Base-by-base conservation (phyloP, 2,329 filamentous ascomycete genomes). In the Aspergillus nomiae region DNA sequence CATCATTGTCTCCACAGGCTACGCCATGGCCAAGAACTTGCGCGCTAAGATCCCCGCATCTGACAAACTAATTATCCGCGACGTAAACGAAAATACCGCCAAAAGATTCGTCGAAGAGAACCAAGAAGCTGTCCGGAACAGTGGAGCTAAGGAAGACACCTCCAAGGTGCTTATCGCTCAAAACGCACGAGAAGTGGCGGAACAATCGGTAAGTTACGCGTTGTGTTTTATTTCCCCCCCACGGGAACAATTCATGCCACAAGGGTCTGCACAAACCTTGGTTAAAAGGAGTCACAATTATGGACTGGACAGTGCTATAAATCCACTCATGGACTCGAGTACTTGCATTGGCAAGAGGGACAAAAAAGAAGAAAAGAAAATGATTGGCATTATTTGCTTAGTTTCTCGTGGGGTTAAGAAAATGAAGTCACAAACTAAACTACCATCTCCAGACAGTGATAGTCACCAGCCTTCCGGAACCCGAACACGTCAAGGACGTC, bases 401-500 rank as follows among this genome's bases (percentile, higher is more conserved):
- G 45, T 26, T 26, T 4, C 21, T 41, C n/a, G 38, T 16, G 38
- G 38, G 8, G 3, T n/a, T n/a, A n/a, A 41, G 38, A 14, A 38
- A 26, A 38, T 12, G n/a, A 38, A 38, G 38, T 45, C 26, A 9
- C 19, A 50, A 63, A 53, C 64, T 68, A 50, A 65, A 24, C 26
- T 46, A 19, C 46, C 36, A 24, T 36, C 19, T 64, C 59, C 69
- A 97, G 94, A 90, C 94, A 80, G 90, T 88, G 34, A 88, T 96
- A 65, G 88, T 99, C 61, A 96, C 94, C 14, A 93, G 92, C 63
- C 86, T 99, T 1, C 95, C 95, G 0, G 92, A 96, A 71, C 92
- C 94, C 1, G 85, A 89, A 32, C 94, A 98, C 74, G 94, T 98
- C 62, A 90, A 91, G 74, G 86, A 86, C 58, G 92, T 97, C 45